Percentiles rank a stretch among this genome's conserved stretches.
These are phyloP conservation scores for Thecaphora thlaspeos DNA, from an alignment of 1,284 basidiomycete genomes.

Conservation along the genomic window DNA sequence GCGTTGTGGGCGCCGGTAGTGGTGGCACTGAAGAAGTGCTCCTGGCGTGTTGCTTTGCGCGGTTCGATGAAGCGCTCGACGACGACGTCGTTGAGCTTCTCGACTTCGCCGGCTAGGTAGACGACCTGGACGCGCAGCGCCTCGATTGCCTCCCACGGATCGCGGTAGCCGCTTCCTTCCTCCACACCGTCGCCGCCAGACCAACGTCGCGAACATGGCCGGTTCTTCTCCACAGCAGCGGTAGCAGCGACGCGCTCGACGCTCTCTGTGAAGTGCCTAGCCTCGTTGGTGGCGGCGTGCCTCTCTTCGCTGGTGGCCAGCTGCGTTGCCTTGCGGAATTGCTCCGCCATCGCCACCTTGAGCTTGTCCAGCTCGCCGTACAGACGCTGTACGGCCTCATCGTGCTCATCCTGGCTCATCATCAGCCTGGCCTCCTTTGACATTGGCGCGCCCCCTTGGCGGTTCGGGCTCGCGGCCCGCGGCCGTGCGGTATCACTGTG, in stretches of 20 bases:
- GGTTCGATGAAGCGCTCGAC: constrained; percentile 13
- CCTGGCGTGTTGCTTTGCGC: not conserved
- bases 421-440: not conserved
- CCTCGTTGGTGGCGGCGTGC: not conserved
- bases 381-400: constrained; percentile 28
- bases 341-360: constrained; percentile 27
- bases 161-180: constrained; percentile 1
- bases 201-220: too few species aligned
- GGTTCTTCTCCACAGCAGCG: not conserved
- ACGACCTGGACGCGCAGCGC: constrained; percentile 28
- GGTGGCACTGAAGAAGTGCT: too few species aligned
- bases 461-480: too few species aligned
- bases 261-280: not conserved
- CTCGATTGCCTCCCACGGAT: constrained; percentile 36
- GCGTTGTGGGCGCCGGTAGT: not conserved
- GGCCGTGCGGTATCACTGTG: too few species aligned
- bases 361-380: constrained; percentile 31
- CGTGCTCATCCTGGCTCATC: constrained; percentile 6
- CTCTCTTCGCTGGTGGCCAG: not conserved
- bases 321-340: constrained; percentile 14
- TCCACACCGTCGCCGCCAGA: not conserved
- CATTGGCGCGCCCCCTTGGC: too few species aligned
- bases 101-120: constrained; percentile 22
- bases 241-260: not conserved
- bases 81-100: constrained; percentile 30